phyloP scores from a whole-genome alignment of 805 yeast genomes.

The Saturnispora mendoncae region DNA sequence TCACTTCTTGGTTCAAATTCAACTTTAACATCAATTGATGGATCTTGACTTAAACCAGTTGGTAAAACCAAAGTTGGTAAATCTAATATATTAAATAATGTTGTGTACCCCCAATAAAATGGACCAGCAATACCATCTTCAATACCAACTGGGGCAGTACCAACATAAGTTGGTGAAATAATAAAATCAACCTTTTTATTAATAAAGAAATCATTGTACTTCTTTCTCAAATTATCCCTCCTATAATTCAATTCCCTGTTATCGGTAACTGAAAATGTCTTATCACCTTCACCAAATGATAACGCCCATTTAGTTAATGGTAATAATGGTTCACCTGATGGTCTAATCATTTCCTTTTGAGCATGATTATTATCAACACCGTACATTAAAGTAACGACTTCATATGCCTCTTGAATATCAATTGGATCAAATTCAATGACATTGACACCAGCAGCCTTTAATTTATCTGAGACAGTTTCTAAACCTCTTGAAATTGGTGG shows the following conservation, averaged over 20 bases:
- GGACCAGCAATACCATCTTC: slow-evolving; percentile 35
- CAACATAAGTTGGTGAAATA: slow-evolving; percentile 58
- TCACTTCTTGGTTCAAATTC: slow-evolving; percentile 35
- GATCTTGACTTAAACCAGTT: slow-evolving; percentile 51
- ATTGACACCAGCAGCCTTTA: slow-evolving; percentile 50
- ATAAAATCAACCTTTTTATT: slow-evolving; percentile 54
- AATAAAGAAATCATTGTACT: slow-evolving; percentile 45
- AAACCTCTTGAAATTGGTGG: slow-evolving; percentile 58
- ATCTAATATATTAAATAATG: slow-evolving; percentile 65
- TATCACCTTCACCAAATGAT: slow-evolving; percentile 50
- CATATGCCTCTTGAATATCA: slow-evolving; percentile 47
- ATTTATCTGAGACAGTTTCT: slow-evolving; percentile 42
- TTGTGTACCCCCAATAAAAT: slow-evolving; percentile 74
- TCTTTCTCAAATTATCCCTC: slow-evolving; percentile 52
- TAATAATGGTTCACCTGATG: slow-evolving; percentile 61
- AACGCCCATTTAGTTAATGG: slow-evolving; percentile 57
- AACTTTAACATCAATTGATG: slow-evolving; percentile 39
- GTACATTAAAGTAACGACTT: slow-evolving; percentile 49
- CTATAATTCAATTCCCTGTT: slow-evolving; percentile 44
- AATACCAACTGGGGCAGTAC: slow-evolving; percentile 62
- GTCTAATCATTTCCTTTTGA: slow-evolving; percentile 41
- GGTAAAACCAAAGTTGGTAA: slow-evolving; percentile 60
- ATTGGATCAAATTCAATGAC: slow-evolving; percentile 52
- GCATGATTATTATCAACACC: slow-evolving; percentile 59
- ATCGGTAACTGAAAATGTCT: slow-evolving; percentile 37